These are phyloP conservation scores for Backusella parvicylindrica DNA, from an alignment of 192 early-diverging fungal genomes.

Conservation along the genomic window DNA sequence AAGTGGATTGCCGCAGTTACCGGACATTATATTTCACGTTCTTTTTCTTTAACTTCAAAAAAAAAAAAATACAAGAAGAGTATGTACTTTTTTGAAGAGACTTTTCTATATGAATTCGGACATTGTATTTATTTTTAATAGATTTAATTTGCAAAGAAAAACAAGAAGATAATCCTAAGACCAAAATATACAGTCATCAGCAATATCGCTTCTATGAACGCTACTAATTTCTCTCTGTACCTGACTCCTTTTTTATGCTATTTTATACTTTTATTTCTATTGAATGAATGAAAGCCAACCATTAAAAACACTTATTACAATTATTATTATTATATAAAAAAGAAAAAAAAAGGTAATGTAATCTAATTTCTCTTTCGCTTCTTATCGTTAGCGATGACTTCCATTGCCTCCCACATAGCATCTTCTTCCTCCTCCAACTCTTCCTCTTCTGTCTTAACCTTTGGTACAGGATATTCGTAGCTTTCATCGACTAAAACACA, in stretches of 20 bases:
- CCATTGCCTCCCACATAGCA: slow-evolving; percentile 63
- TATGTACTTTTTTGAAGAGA: no score
- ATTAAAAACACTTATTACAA: neutral
- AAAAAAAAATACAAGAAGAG: neutral
- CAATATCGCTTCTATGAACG: no score
- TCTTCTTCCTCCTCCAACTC: slow-evolving; percentile 57
- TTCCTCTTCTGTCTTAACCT: slow-evolving; percentile 12
- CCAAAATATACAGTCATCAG: no score
- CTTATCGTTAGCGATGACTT: slow-evolving; percentile 3
- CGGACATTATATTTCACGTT: neutral
- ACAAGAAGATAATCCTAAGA: no score
- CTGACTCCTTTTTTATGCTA: no score
- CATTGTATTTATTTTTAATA: neutral
- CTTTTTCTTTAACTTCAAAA: neutral
- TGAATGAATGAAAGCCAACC: neutral
- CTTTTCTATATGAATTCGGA: no score
- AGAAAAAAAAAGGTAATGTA: neutral
- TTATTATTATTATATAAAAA: neutral
- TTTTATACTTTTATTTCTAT: neutral
- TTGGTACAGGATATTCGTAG: slow-evolving; percentile 23
- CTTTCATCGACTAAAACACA: slow-evolving; percentile 62
- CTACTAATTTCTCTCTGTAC: no score
- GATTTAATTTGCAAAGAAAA: no score
- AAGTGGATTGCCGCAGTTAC: slow-evolving; percentile 65
- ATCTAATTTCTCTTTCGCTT: slow-evolving; percentile 24